phyloP scores from a whole-genome alignment of 1,139 yeast species.

The Sugiyamaella japonica region DNA sequence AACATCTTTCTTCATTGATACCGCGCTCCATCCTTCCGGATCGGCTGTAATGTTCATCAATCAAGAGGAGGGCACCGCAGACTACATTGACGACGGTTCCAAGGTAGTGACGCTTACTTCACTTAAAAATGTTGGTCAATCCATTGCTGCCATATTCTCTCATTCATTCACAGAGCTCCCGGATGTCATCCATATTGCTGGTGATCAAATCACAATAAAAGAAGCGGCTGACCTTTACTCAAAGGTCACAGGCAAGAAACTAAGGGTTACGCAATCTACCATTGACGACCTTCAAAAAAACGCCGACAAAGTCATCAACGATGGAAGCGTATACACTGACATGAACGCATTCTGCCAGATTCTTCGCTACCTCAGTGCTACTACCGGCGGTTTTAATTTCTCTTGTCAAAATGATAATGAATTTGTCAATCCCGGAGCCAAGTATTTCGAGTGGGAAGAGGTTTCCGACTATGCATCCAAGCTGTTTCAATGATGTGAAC shows the following conservation, averaged over 20 bases:
- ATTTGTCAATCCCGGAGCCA: not conserved
- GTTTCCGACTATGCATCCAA: not conserved
- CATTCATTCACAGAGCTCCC: constrained; percentile 46
- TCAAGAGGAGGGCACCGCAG: constrained; percentile 40
- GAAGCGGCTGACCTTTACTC: constrained; percentile 48
- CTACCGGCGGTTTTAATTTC: not conserved
- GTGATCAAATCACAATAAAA: constrained; percentile 46
- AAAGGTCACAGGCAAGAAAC: constrained; percentile 43
- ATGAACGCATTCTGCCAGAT: not conserved
- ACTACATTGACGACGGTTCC: constrained; percentile 38
- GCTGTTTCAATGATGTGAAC: not conserved
- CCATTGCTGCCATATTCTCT: constrained; percentile 48
- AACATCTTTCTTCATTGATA: constrained; percentile 49
- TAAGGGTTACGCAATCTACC: constrained; percentile 39
- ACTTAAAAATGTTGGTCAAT: constrained; percentile 52
- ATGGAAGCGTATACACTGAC: not conserved
- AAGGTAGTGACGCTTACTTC: constrained; percentile 41
- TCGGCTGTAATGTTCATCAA: constrained; percentile 13
- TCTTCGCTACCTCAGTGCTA: not conserved
- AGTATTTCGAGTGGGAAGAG: not conserved
- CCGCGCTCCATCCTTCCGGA: constrained; percentile 24
- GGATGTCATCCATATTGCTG: constrained; percentile 47
- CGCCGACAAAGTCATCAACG: not conserved
- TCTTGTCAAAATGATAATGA: not conserved
- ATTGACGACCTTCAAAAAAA: constrained; percentile 33